Conservation (phyloP, 2,329 filamentous ascomycete species). For the Dissoconium aciculare region DNA sequence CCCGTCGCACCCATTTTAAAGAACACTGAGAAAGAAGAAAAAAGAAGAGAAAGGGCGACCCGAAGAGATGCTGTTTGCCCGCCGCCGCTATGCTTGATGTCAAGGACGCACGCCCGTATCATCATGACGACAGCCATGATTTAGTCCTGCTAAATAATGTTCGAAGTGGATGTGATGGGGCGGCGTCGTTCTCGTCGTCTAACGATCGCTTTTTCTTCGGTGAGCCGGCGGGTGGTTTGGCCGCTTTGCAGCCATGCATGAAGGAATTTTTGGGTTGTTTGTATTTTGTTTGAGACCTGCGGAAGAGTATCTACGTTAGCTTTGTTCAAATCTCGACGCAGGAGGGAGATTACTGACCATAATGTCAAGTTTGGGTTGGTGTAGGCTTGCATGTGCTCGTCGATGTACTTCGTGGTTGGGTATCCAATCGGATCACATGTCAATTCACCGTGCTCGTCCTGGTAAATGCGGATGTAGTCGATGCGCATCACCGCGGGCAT, state of each 20-base stretch:
- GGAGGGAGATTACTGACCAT: conserved; percentile 34
- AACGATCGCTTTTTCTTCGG: too few relatives aligned
- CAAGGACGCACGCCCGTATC: too few relatives aligned
- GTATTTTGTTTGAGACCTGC: conserved; percentile 37
- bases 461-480: conserved; percentile 58
- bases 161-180: too few relatives aligned
- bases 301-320: neutral
- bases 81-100: too few relatives aligned
- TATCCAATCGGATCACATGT: conserved; percentile 56
- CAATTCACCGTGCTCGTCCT: conserved; percentile 40
- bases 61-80: too few relatives aligned
- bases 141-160: too few relatives aligned
- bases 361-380: conserved; percentile 48
- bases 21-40: too few relatives aligned
- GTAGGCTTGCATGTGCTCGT: conserved; percentile 45
- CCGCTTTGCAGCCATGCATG: conserved; percentile 39
- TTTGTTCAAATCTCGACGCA: conserved; percentile 3
- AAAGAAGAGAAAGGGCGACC: too few relatives aligned
- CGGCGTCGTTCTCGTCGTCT: too few relatives aligned
- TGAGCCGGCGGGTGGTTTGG: too few relatives aligned
- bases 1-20: too few relatives aligned
- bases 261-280: conserved; percentile 47
- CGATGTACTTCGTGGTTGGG: conserved; percentile 53
- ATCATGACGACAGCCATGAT: too few relatives aligned
- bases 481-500: conserved; percentile 51